Conservation (phyloP, 2,329 filamentous ascomycete genomes). For the Tolypocladium inflatum region DNA sequence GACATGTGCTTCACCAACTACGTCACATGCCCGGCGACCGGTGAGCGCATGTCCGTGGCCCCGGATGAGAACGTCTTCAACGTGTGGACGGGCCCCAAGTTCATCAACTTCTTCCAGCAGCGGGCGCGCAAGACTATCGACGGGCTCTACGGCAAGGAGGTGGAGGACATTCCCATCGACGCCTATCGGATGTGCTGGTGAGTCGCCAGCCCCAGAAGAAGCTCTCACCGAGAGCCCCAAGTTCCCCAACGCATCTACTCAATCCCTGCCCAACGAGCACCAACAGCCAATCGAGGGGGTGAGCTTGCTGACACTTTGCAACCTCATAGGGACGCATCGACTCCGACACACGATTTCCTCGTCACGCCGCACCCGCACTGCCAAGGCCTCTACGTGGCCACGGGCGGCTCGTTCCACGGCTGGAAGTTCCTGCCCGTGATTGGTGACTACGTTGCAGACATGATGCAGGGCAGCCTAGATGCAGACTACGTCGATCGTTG, state of each 20-base stretch:
- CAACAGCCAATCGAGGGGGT: neutral
- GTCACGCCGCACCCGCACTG: conserved; percentile 42
- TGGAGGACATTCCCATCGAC: conserved; percentile 27
- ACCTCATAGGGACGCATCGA: conserved; percentile 46
- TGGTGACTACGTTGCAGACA: conserved; percentile 47
- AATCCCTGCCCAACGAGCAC: neutral
- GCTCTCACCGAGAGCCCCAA: conserved; percentile 1
- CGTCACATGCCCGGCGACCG: conserved; percentile 32
- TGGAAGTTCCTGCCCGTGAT: conserved; percentile 58
- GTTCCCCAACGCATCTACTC: neutral
- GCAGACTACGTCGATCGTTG: conserved; percentile 28
- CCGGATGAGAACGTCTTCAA: conserved; percentile 32
- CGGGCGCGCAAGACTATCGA: conserved; percentile 26
- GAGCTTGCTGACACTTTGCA: conserved; percentile 5
- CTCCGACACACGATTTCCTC: conserved; percentile 53
- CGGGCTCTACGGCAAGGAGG: conserved; percentile 31
- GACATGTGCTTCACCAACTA: conserved; percentile 49
- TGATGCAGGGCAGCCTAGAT: conserved; percentile 32
- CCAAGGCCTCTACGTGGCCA: conserved; percentile 47
- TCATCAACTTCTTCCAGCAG: conserved; percentile 33
- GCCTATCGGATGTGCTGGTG: conserved; percentile 38
- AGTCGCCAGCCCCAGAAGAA: conserved; percentile 6
- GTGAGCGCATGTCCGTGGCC: conserved; percentile 42
- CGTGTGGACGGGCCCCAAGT: conserved; percentile 27
- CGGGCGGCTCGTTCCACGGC: conserved; percentile 54